phyloP scores from a whole-genome alignment of 306 rosid species.

The Cucurbita pepo region DNA sequence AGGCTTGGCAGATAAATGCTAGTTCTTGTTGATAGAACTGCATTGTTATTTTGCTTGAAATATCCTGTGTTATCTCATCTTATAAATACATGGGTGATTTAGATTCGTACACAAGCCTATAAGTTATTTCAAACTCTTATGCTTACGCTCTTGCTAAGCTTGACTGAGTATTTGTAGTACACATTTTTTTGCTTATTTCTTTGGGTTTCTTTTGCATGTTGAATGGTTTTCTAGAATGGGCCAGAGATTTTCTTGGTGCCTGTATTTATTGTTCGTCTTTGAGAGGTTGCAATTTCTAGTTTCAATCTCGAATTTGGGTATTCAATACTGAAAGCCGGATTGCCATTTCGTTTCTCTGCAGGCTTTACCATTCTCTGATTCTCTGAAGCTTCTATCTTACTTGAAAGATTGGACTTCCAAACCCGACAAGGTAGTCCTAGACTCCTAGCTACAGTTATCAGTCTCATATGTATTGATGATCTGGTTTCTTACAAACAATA shows the following conservation, averaged over 20 bases:
- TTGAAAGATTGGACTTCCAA: slow-evolving; percentile 72
- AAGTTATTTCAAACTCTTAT: background rate
- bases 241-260: background rate
- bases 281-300: background rate
- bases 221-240: background rate
- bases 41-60: background rate
- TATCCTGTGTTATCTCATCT: background rate
- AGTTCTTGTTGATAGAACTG: background rate
- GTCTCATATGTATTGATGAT: background rate
- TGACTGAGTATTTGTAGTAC: background rate
- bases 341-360: slow-evolving; percentile 17
- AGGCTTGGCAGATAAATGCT: background rate
- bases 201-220: background rate
- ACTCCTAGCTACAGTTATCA: background rate
- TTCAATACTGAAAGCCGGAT: background rate
- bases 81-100: background rate
- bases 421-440: slow-evolving; percentile 54
- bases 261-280: background rate
- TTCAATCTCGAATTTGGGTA: background rate
- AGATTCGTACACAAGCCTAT: background rate
- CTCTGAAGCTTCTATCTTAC: slow-evolving; percentile 64
- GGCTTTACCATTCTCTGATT: slow-evolving; percentile 88
- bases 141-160: background rate
- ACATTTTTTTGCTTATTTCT: background rate
- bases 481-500: background rate